Base-by-base conservation (phyloP, 257 asterid genomes). In the Eustoma russellianum region DNA sequence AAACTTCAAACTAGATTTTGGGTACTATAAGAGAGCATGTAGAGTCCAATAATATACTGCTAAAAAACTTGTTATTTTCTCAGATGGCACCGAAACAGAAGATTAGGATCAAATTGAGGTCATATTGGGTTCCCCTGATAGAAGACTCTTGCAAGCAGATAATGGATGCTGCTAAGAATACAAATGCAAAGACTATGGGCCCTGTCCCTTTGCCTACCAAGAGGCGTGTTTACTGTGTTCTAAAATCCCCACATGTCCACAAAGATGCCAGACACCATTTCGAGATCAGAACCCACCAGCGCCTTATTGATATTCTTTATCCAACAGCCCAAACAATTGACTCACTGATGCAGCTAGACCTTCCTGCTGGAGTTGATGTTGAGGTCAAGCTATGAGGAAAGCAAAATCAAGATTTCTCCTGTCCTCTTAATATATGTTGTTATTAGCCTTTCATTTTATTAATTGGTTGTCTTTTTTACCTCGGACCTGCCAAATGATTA, bases 321-420 rank as follows among this genome's bases (percentile, higher is more conserved):
- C 98, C 98, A 0, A 92, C 97, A 43, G 98, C 98, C 47, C 98
- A 88, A 75, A 88, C 97, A 11, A 92, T 88, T 17, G 98, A 92
- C 73, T 84, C 95, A 4, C 73, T 92, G 77, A 92, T 92, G 98
- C 94, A 84, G 66, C 95, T 91, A 3, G 96, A 86, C 73, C 74
- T 91, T 76, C 98, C 96, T 48, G 95, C 94, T 35, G 98, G 98
- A 3, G 98, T 91, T 19, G 98, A 91, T 46, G 98, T 90, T n/a
- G 98, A 90, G 83, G 98, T 90, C 56, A 83, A 90, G 87, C 96
- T 90, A 46, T 90, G 76, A 34, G 48, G 44, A 6, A 3, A 9
- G 24, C 18, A 46, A 49, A 34, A 30, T 15, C 10, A 12, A 28
- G 4, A 7, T 41, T 19, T 24, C n/a, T 3, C 11, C 1, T 34